Evolutionary conservation across 148 eudicot species (phyloP).

Genomic region (Vaccinium myrtillus): DNA sequence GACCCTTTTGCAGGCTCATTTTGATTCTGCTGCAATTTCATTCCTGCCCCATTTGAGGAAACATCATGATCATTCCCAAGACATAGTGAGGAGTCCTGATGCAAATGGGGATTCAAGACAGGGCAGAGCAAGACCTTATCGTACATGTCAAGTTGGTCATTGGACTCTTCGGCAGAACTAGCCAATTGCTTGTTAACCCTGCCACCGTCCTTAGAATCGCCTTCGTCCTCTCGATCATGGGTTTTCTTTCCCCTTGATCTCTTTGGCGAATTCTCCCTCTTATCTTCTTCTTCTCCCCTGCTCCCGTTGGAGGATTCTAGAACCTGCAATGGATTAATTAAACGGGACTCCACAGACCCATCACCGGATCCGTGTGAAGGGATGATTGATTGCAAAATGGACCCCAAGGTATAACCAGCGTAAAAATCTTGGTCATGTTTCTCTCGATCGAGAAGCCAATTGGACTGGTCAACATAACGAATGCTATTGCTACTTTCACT

Average conservation of each 20-base stretch:
- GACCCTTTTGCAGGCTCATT: neutral
- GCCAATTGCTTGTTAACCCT: slow-evolving; percentile 49
- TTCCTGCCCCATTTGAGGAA: neutral
- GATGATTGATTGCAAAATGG: slow-evolving; percentile 26
- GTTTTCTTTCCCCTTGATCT: slow-evolving; percentile 39
- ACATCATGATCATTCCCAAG: neutral
- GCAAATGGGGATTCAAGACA: slow-evolving; percentile 7
- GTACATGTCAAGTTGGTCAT: slow-evolving; percentile 33
- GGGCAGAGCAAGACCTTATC: slow-evolving; percentile 42
- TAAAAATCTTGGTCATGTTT: slow-evolving; percentile 9
- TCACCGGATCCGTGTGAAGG: slow-evolving; percentile 22
- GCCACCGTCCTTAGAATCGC: slow-evolving; percentile 14
- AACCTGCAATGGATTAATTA: slow-evolving; percentile 18
- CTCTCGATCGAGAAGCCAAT: slow-evolving; percentile 14
- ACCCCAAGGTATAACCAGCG: slow-evolving; percentile 18
- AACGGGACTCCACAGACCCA: slow-evolving; percentile 26
- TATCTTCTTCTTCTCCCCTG: neutral
- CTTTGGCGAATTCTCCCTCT: slow-evolving; percentile 6
- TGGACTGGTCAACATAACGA: slow-evolving; percentile 11
- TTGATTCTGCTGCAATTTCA: neutral
- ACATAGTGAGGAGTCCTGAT: slow-evolving; percentile 1
- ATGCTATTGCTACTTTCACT: slow-evolving; percentile 1
- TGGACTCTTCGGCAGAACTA: slow-evolving; percentile 28
- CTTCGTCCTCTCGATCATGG: slow-evolving; percentile 41
- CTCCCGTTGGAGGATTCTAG: slow-evolving; percentile 7